Evolutionary conservation across 257 asterid genomes (phyloP), one percentile per base, ranked within the genome.

Genomic region (Paraleonurus japonicus): DNA sequence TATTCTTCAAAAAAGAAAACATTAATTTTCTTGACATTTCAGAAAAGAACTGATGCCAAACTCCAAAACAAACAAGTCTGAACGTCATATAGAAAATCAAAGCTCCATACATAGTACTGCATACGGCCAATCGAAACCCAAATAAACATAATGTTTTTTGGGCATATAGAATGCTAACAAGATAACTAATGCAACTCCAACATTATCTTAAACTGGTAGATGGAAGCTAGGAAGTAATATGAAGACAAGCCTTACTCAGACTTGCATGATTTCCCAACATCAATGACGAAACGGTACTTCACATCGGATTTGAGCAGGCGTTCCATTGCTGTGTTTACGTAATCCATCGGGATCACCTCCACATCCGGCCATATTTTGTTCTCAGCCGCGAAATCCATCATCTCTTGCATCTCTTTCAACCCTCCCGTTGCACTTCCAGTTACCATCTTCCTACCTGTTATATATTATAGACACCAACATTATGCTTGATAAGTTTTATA

Each of bases 321-420:
- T 0, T 86, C 91, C 80, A 86, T 81, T 0, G 89, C 89, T 0
- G 82, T 81, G 78, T 86, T 84, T 6, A 86, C 71, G 61, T 86
- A 83, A 27, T 86, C 87, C 32, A 80, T 74, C 1, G 82, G 80
- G 26, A 85, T 68, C 22, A 85, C 69, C 82, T 78, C 81, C 65
- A 78, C 78, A 33, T 78, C 75, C 17, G 81, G 55, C 9, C 63
- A 16, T 17, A 78, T 67, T 61, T 72, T 72, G 78, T 78, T 51
- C 75, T 66, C 54, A 4, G 78, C 81, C 0, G 81, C 80, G 9
- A 76, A 76, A 27, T 76, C 80, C 17, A 76, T 61, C 80, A 76
- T 76, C 51, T 85, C 89, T 48, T 83, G 88, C 1, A 81, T 85
- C 84, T 85, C 86, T 35, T 86, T 83, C 75, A 83, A 32, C 61